Evolutionary conservation across 208 protist species (phyloP).

Genomic region (Trypanosoma congolense): DNA sequence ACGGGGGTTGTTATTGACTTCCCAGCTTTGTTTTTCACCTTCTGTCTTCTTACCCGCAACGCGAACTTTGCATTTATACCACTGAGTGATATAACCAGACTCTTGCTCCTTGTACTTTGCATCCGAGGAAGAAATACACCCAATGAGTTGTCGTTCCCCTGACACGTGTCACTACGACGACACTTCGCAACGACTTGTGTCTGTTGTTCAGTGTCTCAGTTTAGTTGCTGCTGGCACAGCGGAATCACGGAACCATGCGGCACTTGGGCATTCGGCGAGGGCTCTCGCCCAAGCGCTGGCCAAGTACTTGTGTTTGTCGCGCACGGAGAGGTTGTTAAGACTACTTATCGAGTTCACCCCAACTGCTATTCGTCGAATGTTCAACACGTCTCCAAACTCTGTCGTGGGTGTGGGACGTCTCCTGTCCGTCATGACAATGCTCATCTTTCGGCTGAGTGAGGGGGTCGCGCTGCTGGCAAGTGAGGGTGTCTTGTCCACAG

Average conservation of each 20-base stretch:
- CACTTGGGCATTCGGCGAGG: slow-evolving; percentile 39
- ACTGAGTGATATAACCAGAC: too few relatives aligned
- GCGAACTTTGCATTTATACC: too few relatives aligned
- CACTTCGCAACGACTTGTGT: slow-evolving; percentile 59
- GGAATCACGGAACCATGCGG: slow-evolving; percentile 25
- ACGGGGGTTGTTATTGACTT: too few relatives aligned
- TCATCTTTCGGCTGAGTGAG: slow-evolving; percentile 70
- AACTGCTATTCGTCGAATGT: slow-evolving; percentile 27
- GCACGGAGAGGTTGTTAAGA: slow-evolving; percentile 65
- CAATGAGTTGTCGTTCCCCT: slow-evolving; percentile 1
- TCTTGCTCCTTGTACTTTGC: too few relatives aligned
- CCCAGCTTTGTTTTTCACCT: too few relatives aligned
- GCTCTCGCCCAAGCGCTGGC: slow-evolving; percentile 47
- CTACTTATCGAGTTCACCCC: slow-evolving; percentile 54
- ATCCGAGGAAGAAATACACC: neutral
- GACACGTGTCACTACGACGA: neutral
- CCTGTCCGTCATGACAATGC: slow-evolving; percentile 59
- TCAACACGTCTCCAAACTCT: slow-evolving; percentile 36
- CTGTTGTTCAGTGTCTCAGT: slow-evolving; percentile 56
- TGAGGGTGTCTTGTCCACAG: slow-evolving; percentile 32
- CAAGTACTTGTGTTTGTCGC: slow-evolving; percentile 69
- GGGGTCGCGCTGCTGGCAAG: slow-evolving; percentile 65
- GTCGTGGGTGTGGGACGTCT: slow-evolving; percentile 48
- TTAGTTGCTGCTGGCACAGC: slow-evolving; percentile 49
- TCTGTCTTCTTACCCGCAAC: too few relatives aligned